Evolutionary conservation across 176 grass and related monocot species (phyloP).

Genomic region (Eragrostis curvula): DNA sequence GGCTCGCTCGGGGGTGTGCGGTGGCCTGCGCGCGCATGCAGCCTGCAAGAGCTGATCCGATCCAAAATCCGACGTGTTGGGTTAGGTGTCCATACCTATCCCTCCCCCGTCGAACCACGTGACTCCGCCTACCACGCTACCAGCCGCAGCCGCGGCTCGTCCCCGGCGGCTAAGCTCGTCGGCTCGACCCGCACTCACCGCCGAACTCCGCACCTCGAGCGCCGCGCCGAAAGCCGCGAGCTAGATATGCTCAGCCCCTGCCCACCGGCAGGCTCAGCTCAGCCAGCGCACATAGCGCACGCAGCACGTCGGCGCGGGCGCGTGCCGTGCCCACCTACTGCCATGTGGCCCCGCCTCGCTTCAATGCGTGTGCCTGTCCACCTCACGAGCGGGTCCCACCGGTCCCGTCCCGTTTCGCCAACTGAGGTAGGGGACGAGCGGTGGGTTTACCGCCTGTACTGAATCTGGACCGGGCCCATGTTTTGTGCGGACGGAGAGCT

Average conservation of each 20-base stretch:
- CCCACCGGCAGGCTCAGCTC: not conserved
- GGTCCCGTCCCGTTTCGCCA: not conserved
- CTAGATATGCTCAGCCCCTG: not conserved
- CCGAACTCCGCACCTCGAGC: not conserved
- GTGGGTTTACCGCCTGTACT: not conserved
- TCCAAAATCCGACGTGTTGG: not conserved
- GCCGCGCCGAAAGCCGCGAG: not conserved
- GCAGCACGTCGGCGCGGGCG: not conserved
- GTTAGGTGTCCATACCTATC: constrained; percentile 17
- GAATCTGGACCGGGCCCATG: not conserved
- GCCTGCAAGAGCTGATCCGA: not conserved
- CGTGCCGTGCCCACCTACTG: not conserved
- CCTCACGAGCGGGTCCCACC: not conserved
- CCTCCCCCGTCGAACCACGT: not conserved
- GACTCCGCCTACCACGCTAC: not conserved
- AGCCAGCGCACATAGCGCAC: not conserved
- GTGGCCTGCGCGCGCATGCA: not conserved
- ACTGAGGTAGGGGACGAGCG: not conserved
- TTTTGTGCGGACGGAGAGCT: not conserved
- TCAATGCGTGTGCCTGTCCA: not conserved
- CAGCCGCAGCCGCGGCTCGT: not conserved
- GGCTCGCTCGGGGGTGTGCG: not conserved
- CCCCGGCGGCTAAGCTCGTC: not conserved
- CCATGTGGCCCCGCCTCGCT: not conserved
- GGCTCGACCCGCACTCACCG: not conserved